Percentiles rank a stretch among this genome's conserved stretches.
These are phyloP conservation scores for Parachaetomium inaequale DNA, from an alignment of 495 filamentous ascomycete species.

Conservation along the genomic window DNA sequence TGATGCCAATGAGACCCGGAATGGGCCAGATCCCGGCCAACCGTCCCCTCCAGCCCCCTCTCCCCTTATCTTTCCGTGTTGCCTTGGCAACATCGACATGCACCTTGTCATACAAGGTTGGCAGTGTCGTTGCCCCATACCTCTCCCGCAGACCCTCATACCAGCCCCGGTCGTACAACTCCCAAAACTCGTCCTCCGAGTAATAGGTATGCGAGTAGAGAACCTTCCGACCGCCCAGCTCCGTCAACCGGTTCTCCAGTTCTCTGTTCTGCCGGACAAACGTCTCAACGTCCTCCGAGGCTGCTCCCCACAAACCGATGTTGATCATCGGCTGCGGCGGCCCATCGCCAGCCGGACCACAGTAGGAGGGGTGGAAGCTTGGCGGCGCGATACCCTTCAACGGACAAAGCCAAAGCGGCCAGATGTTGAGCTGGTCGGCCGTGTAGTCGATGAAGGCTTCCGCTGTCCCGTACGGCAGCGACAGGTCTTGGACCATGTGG, in stretches of 20 bases:
- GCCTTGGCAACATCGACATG: slow-evolving; percentile 32
- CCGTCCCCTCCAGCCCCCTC: slow-evolving; percentile 17
- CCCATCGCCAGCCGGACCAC: slow-evolving; percentile 19
- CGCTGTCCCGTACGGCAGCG: slow-evolving; percentile 49
- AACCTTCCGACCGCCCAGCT: slow-evolving; percentile 62
- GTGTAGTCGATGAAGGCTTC: slow-evolving; percentile 52
- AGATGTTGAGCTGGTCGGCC: slow-evolving; percentile 44
- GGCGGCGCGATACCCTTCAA: slow-evolving; percentile 41
- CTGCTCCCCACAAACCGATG: slow-evolving; percentile 53
- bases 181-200: slow-evolving; percentile 51
- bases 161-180: slow-evolving; percentile 44
- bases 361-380: slow-evolving; percentile 46
- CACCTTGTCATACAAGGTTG: slow-evolving; percentile 55
- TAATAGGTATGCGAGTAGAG: slow-evolving; percentile 60
- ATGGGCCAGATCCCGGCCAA: slow-evolving; percentile 46
- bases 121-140: slow-evolving; percentile 48
- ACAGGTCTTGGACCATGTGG: slow-evolving; percentile 55
- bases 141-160: slow-evolving; percentile 51
- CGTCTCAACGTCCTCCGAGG: slow-evolving; percentile 33
- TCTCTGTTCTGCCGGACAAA: slow-evolving; percentile 54
- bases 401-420: slow-evolving; percentile 59
- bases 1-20: slow-evolving; percentile 52
- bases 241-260: slow-evolving; percentile 58
- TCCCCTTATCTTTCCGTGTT: not conserved
- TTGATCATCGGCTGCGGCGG: slow-evolving; percentile 44